Percentiles rank a stretch among this genome's conserved stretches.
These are phyloP conservation scores for Zygosaccharomyces bisporus DNA, from an alignment of 805 yeast species.

Conservation along the genomic window DNA sequence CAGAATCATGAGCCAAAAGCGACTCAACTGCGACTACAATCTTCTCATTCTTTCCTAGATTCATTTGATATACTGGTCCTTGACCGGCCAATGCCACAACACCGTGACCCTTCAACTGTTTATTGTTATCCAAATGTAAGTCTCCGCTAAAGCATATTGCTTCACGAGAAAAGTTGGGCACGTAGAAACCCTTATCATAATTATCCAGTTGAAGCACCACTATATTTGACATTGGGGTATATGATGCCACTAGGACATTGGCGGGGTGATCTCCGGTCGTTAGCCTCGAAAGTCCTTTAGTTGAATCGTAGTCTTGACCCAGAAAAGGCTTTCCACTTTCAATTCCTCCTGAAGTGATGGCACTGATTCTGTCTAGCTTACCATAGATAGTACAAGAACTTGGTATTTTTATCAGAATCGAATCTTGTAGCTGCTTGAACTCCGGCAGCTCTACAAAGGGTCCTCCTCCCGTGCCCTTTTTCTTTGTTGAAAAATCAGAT, in stretches of 20 bases:
- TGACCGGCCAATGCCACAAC: conserved; percentile 32
- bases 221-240: conserved; percentile 28
- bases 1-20: conserved; percentile 21
- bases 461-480: conserved; percentile 31
- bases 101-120: conserved; percentile 28
- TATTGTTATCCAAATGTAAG: conserved; percentile 13
- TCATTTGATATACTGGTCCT: conserved; percentile 31
- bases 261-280: conserved; percentile 24
- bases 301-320: conserved; percentile 11
- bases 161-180: conserved; percentile 20
- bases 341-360: conserved; percentile 14
- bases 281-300: conserved; percentile 15
- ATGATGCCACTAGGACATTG: conserved; percentile 30
- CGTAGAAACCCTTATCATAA: conserved; percentile 22
- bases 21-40: conserved; percentile 25
- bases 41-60: conserved; percentile 23
- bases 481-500: conserved; percentile 18
- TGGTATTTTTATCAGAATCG: conserved; percentile 24
- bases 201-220: conserved; percentile 25
- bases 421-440: conserved; percentile 21
- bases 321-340: conserved; percentile 13
- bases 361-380: conserved; percentile 20
- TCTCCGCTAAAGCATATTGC: conserved; percentile 29
- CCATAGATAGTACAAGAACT: conserved; percentile 23
- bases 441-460: conserved; percentile 32